These are phyloP conservation scores for Arthrobotrys conoides DNA, from an alignment of 2,329 filamentous ascomycete species.

Conservation along the genomic window DNA sequence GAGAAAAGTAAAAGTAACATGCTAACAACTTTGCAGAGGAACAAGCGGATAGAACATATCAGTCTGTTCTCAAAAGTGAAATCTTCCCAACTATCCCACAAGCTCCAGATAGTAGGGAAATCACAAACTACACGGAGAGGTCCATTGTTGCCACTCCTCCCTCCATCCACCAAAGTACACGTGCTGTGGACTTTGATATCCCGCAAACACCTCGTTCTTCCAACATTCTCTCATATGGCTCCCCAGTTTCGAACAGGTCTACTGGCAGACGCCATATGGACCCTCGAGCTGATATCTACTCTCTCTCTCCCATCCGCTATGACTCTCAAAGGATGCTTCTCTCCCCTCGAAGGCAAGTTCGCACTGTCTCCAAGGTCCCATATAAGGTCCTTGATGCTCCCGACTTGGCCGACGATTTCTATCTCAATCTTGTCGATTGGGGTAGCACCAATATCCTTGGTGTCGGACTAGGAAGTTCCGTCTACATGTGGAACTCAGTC, in stretches of 20 bases:
- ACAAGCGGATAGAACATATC: conserved; percentile 95
- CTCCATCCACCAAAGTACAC: conserved; percentile 58
- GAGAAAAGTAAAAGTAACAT: conserved; percentile 22
- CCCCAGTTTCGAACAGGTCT: conserved; percentile 75
- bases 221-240: conserved; percentile 94
- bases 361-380: conserved; percentile 93
- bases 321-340: conserved; percentile 94
- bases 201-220: conserved; percentile 97
- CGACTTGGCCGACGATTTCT: conserved; percentile 96
- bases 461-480: conserved; percentile 90
- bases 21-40: conserved; percentile 73
- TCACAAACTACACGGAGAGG: conserved; percentile 58
- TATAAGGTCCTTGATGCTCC: conserved; percentile 98
- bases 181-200: conserved; percentile 62
- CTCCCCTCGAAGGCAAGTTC: conserved; percentile 87
- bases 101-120: conserved; percentile 69
- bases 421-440: conserved; percentile 97
- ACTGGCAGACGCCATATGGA: conserved; percentile 90
- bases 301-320: conserved; percentile 90
- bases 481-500: conserved; percentile 98
- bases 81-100: conserved; percentile 95
- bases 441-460: conserved; percentile 94
- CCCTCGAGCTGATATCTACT: conserved; percentile 92
- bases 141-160: conserved; percentile 62
- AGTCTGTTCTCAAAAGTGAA: conserved; percentile 86